These are phyloP conservation scores for Lentinula raphanica DNA, from an alignment of 768 basidiomycete species.

Conservation along the genomic window DNA sequence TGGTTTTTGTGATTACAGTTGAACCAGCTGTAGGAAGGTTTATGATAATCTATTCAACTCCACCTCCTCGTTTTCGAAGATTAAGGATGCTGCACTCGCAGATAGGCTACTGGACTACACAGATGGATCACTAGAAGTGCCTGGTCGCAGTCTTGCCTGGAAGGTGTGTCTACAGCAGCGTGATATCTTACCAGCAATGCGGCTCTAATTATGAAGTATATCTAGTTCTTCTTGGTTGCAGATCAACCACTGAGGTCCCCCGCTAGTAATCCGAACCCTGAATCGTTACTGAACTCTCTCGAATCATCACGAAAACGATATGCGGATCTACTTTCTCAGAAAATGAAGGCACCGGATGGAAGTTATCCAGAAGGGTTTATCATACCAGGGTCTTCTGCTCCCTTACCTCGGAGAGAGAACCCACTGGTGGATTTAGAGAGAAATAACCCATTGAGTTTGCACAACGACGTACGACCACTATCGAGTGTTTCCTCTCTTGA, in stretches of 20 bases:
- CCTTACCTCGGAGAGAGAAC: slow-evolving; percentile 25
- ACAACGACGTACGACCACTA: slow-evolving; percentile 52
- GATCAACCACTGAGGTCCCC: slow-evolving; percentile 59
- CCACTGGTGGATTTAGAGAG: slow-evolving; percentile 41
- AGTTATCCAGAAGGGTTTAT: slow-evolving; percentile 67
- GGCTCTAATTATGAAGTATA: too few species aligned
- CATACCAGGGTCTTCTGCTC: slow-evolving; percentile 41
- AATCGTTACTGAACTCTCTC: slow-evolving; percentile 36
- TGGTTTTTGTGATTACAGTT: neutral
- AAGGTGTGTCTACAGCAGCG: slow-evolving; percentile 46
- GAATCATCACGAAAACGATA: slow-evolving; percentile 52
- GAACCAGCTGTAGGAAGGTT: neutral
- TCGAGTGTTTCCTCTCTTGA: slow-evolving; percentile 3
- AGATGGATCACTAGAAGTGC: slow-evolving; percentile 39
- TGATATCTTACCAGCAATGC: too few species aligned
- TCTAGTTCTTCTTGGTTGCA: slow-evolving; percentile 63
- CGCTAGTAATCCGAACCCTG: slow-evolving; percentile 29
- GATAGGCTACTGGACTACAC: slow-evolving; percentile 49
- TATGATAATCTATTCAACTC: slow-evolving; percentile 42
- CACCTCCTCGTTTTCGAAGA: slow-evolving; percentile 51
- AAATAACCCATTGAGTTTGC: slow-evolving; percentile 79
- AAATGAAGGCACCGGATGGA: slow-evolving; percentile 83
- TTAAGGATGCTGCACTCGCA: slow-evolving; percentile 61
- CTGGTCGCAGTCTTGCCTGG: slow-evolving; percentile 82
- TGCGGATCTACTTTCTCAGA: slow-evolving; percentile 52